phyloP scores from a whole-genome alignment of 163 green algal species.

The Coccomyxa subellipsoidea region DNA sequence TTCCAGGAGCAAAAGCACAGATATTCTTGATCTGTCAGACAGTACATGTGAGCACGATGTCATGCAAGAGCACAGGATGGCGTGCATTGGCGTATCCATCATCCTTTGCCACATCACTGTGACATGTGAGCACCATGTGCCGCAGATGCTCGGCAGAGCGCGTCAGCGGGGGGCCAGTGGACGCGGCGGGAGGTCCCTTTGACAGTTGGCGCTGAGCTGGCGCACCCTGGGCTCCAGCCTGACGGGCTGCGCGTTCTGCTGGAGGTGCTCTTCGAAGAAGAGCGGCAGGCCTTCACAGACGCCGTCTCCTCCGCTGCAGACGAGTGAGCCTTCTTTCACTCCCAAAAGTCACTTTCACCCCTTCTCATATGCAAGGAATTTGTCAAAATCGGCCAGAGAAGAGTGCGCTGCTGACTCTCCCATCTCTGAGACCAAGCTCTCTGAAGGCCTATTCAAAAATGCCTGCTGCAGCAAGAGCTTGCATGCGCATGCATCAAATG shows the following conservation, averaged over 20 bases:
- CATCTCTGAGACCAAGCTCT: no score
- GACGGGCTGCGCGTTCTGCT: slow-evolving; percentile 13
- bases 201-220: neutral
- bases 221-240: neutral
- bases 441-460: no score
- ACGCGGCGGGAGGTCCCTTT: slow-evolving; percentile 41
- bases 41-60: no score
- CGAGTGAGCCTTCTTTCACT: neutral
- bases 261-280: slow-evolving; percentile 28
- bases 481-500: no score
- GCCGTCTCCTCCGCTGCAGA: slow-evolving; percentile 15
- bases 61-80: no score
- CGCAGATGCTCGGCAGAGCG: neutral
- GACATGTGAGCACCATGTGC: neutral
- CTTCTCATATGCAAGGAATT: neutral
- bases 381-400: no score
- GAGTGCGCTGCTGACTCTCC: no score
- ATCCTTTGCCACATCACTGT: neutral
- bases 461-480: no score
- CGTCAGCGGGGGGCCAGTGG: slow-evolving; percentile 8
- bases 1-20: no score
- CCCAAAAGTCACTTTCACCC: neutral
- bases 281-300: slow-evolving; percentile 22
- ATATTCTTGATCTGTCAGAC: no score
- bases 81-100: neutral